Percentiles rank a stretch among this genome's conserved stretches.
phyloP scores from a whole-genome alignment of 148 eudicot species.

The Vaccinium vitisidaea region DNA sequence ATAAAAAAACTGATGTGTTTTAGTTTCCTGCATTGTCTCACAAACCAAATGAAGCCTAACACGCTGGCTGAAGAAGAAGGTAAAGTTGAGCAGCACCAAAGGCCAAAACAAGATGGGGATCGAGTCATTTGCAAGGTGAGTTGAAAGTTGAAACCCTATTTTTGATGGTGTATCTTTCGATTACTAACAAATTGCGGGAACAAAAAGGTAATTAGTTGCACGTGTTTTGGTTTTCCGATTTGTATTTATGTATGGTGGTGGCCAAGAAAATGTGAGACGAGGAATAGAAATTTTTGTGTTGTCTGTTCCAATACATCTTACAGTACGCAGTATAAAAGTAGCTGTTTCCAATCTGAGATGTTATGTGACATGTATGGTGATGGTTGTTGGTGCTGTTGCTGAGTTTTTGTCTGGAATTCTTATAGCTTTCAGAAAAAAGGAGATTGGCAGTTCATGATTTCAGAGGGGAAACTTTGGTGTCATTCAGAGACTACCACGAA shows the following conservation, averaged over 20 bases:
- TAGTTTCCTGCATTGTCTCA: background rate
- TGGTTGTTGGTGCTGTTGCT: background rate
- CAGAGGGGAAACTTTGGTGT: slow-evolving; percentile 37
- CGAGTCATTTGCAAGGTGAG: background rate
- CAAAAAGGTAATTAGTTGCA: background rate
- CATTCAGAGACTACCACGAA: slow-evolving; percentile 44
- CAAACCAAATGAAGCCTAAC: slow-evolving; percentile 4
- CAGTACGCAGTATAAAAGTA: background rate
- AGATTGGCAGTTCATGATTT: slow-evolving; percentile 42
- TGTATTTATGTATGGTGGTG: background rate
- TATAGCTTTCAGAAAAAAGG: slow-evolving; percentile 62
- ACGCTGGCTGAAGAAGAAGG: background rate
- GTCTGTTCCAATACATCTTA: background rate
- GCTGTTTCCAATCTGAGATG: background rate
- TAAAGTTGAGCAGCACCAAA: background rate
- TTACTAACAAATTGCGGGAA: background rate
- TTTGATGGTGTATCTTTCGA: background rate
- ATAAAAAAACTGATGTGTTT: background rate
- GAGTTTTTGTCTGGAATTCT: slow-evolving; percentile 12
- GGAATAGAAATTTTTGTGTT: background rate
- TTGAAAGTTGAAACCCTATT: background rate
- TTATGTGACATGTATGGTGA: background rate
- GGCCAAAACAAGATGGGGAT: background rate
- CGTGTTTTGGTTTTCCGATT: background rate
- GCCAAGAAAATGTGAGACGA: background rate